Evolutionary conservation across 805 yeast genomes (phyloP).

Genomic region (Pichia paraexigua): DNA sequence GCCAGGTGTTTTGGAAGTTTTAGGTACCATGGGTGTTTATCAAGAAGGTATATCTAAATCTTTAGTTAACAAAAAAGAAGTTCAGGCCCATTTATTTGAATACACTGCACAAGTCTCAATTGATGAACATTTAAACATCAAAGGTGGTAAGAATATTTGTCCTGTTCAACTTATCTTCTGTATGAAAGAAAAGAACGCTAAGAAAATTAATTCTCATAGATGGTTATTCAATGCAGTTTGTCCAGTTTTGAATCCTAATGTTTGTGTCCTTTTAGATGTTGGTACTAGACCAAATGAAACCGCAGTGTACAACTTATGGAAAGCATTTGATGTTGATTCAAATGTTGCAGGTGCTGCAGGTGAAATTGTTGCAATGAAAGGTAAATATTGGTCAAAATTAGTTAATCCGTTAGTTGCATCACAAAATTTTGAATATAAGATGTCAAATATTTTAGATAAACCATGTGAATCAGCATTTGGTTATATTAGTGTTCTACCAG

Average conservation of each 20-base stretch:
- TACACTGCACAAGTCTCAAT: constrained; percentile 93
- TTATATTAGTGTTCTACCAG: constrained; percentile 88
- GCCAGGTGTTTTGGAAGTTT: constrained; percentile 75
- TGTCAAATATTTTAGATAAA: constrained; percentile 93
- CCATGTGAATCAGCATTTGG: constrained; percentile 92
- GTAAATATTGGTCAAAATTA: constrained; percentile 73
- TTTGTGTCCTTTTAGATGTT: constrained; percentile 85
- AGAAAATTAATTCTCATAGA: constrained; percentile 94
- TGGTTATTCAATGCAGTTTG: constrained; percentile 96
- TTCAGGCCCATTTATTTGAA: constrained; percentile 90
- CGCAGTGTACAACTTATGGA: constrained; percentile 92
- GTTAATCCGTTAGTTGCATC: constrained; percentile 91
- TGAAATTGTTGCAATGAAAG: constrained; percentile 92
- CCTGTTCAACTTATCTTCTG: constrained; percentile 95
- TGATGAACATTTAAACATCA: constrained; percentile 81
- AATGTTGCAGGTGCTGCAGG: constrained; percentile 99
- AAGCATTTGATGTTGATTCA: constrained; percentile 91
- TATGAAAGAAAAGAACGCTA: constrained; percentile 83
- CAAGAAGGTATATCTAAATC: constrained; percentile 98
- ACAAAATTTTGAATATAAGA: constrained; percentile 92
- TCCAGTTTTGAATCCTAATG: constrained; percentile 87
- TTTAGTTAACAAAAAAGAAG: constrained; percentile 83
- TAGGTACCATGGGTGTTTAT: constrained; percentile 93
- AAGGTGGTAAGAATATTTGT: constrained; percentile 83
- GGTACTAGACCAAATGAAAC: constrained; percentile 91